Conservation (phyloP, 345 rosid species). For the Brassica cretica region DNA sequence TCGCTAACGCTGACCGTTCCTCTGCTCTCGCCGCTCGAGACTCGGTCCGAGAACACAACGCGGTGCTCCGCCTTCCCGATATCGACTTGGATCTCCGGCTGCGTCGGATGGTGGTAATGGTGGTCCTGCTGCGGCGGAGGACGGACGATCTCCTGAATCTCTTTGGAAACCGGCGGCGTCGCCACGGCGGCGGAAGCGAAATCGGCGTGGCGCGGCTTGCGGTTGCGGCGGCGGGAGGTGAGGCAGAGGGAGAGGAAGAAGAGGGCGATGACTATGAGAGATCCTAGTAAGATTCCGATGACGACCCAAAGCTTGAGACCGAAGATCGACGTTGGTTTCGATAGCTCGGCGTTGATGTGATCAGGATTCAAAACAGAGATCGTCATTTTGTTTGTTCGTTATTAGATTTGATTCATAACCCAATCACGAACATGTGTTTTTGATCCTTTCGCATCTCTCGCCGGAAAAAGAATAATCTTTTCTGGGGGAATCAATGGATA, state of each 20-base stretch:
- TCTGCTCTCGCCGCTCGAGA: conserved; percentile 78
- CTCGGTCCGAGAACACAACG: conserved; percentile 73
- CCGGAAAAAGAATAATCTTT: conserved; percentile 22
- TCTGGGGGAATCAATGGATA: conserved; percentile 29
- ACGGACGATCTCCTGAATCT: conserved; percentile 74
- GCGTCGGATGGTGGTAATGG: conserved; percentile 42
- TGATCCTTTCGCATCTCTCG: conserved; percentile 25
- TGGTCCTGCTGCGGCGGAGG: conserved; percentile 38
- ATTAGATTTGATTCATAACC: neutral
- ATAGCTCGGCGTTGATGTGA: conserved; percentile 44
- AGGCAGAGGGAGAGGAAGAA: conserved; percentile 80
- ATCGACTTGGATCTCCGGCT: conserved; percentile 82
- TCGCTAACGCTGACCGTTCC: conserved; percentile 63
- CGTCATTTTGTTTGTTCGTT: neutral
- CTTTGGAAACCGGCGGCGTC: conserved; percentile 62
- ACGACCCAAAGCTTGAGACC: conserved; percentile 78
- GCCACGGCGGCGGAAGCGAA: conserved; percentile 33
- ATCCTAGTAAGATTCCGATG: conserved; percentile 73
- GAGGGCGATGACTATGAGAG: conserved; percentile 74
- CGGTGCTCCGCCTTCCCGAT: conserved; percentile 91
- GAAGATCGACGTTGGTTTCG: conserved; percentile 73
- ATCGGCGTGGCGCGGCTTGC: conserved; percentile 24
- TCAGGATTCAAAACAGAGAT: conserved; percentile 39
- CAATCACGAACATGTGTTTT: neutral
- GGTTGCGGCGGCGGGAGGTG: conserved; percentile 62